Percentiles rank a stretch among this genome's conserved stretches.
phyloP scores from a whole-genome alignment of 1,139 yeast species.

The Hansenula sp. region DNA sequence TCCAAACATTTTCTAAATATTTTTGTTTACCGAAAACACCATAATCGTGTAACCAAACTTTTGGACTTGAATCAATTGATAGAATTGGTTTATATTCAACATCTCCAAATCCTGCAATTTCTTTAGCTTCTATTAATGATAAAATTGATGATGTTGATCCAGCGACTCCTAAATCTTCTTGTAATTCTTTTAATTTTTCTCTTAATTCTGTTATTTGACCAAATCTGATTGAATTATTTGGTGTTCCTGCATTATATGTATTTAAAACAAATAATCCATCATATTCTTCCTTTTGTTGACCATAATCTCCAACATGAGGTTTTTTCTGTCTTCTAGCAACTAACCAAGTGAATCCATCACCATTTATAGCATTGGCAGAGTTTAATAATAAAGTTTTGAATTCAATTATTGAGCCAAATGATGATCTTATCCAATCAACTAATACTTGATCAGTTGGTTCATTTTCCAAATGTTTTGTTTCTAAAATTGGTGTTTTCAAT shows the following conservation, averaged over 20 bases:
- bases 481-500: slow-evolving; percentile 42
- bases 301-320: slow-evolving; percentile 19
- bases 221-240: slow-evolving; percentile 35
- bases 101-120: slow-evolving; percentile 8
- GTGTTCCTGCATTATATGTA: slow-evolving; percentile 74
- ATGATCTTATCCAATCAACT: slow-evolving; percentile 38
- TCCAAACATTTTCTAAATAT: slow-evolving; percentile 69
- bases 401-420: slow-evolving; percentile 68
- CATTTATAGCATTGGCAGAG: slow-evolving; percentile 61
- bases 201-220: slow-evolving; percentile 26
- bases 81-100: slow-evolving; percentile 55
- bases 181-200: slow-evolving; percentile 6
- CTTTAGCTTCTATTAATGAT: slow-evolving; percentile 30
- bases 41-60: slow-evolving; percentile 64
- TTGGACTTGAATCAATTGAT: slow-evolving; percentile 69
- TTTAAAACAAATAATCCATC: slow-evolving; percentile 58
- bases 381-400: slow-evolving; percentile 60
- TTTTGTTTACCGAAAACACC: slow-evolving; percentile 71
- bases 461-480: slow-evolving; percentile 18
- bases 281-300: slow-evolving; percentile 26
- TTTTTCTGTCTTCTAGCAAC: slow-evolving; percentile 46
- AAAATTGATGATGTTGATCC: slow-evolving; percentile 10
- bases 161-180: neutral
- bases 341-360: slow-evolving; percentile 75
- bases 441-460: slow-evolving; percentile 9